These are phyloP conservation scores for Symbiodinium natans DNA, from an alignment of 73 alveolate genomes.

Conservation along the genomic window DNA sequence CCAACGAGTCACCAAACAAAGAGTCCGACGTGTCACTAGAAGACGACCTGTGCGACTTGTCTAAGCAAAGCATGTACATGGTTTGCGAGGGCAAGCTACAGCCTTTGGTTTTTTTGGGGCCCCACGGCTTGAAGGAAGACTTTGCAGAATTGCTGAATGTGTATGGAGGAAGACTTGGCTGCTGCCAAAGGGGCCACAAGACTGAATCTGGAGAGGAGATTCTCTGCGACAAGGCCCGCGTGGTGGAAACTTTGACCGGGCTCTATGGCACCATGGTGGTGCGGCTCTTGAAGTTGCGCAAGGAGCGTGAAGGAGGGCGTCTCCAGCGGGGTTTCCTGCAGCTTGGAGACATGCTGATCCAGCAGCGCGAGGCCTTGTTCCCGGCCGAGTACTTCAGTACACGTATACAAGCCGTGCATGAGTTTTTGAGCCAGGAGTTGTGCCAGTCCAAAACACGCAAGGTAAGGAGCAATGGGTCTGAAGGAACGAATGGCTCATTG, in stretches of 20 bases:
- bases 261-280: slow-evolving; percentile 27
- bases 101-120: not conserved
- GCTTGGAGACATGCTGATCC: slow-evolving; percentile 23
- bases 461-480: too few species aligned
- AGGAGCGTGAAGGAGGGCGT: too few species aligned
- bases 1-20: not conserved
- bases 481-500: too few species aligned
- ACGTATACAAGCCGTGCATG: slow-evolving; percentile 36
- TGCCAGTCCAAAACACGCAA: too few species aligned
- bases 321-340: not conserved
- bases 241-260: not conserved
- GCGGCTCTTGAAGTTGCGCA: not conserved
- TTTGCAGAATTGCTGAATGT: slow-evolving; percentile 26
- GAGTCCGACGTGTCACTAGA: not conserved
- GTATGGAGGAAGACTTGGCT: not conserved
- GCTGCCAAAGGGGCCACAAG: not conserved
- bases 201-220: not conserved
- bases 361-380: not conserved
- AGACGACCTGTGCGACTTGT: too few species aligned
- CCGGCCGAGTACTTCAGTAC: slow-evolving; percentile 8
- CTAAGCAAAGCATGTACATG: not conserved
- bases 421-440: slow-evolving; percentile 19
- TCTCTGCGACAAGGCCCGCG: slow-evolving; percentile 38
- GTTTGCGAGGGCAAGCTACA: not conserved
- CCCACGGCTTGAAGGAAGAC: slow-evolving; percentile 1